Evolutionary conservation across 495 filamentous ascomycete genomes (phyloP).

Genomic region (Physcia stellaris): DNA sequence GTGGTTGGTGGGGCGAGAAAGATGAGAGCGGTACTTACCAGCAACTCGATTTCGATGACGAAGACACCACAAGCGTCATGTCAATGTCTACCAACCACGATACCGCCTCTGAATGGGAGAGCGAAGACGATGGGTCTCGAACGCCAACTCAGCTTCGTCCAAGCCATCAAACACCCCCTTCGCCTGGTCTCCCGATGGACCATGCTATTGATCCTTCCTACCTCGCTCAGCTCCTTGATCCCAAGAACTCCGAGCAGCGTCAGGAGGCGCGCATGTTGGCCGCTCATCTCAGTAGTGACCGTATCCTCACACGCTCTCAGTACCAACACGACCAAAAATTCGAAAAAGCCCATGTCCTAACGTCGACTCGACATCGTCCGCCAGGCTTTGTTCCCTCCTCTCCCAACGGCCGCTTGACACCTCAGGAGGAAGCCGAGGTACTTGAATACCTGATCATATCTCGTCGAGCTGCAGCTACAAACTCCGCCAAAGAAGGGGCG

Average conservation of each 20-base stretch:
- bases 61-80: conserved; percentile 68
- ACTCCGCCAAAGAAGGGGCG: conserved; percentile 17
- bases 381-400: conserved; percentile 4
- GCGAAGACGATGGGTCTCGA: conserved; percentile 33
- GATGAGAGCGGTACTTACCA: conserved; percentile 64
- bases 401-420: conserved; percentile 25
- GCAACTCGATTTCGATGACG: conserved; percentile 41
- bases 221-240: conserved; percentile 73
- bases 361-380: conserved; percentile 28
- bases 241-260: conserved; percentile 59
- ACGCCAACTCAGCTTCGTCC: conserved; percentile 57
- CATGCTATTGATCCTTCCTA: conserved; percentile 43
- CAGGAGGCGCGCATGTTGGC: conserved; percentile 73
- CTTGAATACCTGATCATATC: conserved; percentile 73
- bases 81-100: conserved; percentile 41
- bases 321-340: conserved; percentile 52
- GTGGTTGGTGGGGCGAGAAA: conserved; percentile 69
- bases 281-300: conserved; percentile 54
- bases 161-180: conserved; percentile 14
- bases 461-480: conserved; percentile 21
- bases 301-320: conserved; percentile 68
- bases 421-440: conserved; percentile 63
- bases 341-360: conserved; percentile 52
- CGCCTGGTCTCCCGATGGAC: conserved; percentile 21
- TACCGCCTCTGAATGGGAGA: conserved; percentile 43